Evolutionary conservation across 106 monocot species (phyloP).

Genomic region (Narthecium ossifragum): DNA sequence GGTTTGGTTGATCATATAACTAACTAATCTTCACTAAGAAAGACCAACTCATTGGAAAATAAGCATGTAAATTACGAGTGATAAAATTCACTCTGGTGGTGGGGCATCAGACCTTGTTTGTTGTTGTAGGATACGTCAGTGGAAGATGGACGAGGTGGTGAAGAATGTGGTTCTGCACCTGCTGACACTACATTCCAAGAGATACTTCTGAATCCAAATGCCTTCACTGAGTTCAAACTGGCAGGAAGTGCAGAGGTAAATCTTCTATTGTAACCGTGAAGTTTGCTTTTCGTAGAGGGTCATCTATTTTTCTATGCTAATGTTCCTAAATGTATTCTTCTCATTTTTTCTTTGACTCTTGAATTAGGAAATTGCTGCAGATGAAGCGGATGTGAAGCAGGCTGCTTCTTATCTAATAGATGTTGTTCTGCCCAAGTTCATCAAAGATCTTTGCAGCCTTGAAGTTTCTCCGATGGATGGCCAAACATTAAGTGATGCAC

Average conservation of each 20-base stretch:
- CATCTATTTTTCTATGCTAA: neutral
- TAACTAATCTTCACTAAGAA: no score
- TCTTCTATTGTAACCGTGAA: neutral
- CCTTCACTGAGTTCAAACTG: constrained; percentile 89
- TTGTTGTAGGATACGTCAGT: constrained; percentile 23
- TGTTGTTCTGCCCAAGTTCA: constrained; percentile 80
- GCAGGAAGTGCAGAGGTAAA: constrained; percentile 67
- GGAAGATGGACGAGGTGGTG: constrained; percentile 13
- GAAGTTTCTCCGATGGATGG: constrained; percentile 99
- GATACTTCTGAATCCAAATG: constrained; percentile 89
- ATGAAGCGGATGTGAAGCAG: constrained; percentile 77
- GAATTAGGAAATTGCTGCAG: constrained; percentile 73
- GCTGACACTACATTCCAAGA: constrained; percentile 20
- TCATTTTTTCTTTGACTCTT: constrained; percentile 5
- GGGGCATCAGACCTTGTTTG: no score
- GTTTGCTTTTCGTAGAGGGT: neutral
- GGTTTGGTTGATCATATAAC: no score
- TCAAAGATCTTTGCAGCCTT: constrained; percentile 82
- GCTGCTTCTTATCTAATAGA: constrained; percentile 75
- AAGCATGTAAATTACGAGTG: no score
- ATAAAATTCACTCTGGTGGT: no score
- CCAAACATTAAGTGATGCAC: constrained; percentile 83
- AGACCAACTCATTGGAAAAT: no score
- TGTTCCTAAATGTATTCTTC: neutral
- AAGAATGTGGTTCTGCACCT: constrained; percentile 14